Base-by-base conservation (phyloP, 2,329 filamentous ascomycete species). In the Paramyrothecium sp. region DNA sequence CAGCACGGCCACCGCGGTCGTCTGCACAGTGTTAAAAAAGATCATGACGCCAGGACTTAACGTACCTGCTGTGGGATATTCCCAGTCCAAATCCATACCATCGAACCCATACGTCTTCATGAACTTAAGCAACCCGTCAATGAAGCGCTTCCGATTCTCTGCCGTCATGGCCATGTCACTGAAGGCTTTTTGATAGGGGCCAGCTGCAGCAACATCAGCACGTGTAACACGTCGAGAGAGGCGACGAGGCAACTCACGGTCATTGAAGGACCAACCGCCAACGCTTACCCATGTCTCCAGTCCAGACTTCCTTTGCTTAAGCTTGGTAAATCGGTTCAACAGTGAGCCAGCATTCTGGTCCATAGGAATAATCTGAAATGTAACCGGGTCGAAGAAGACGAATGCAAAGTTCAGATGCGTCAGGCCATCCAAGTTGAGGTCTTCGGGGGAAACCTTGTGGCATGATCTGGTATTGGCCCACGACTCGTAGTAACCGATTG, bases 61-160 rank as follows among this genome's bases (percentile, higher is more conserved):
- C 56, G 38, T 17, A 54, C 54, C 46, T 11, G 60, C 56, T 2
- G 54, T 54, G 16, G 68, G 68, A 51, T 74, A 72, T 50, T 75
- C 73, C 78, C 78, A 81, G 59, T 81, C 75, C 19, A 81, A 61
- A 54, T 81, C 77, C 2, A 79, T 66, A 2, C 77, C 77, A 57
- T 77, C 73, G 53, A 81, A 78, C 2, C 67, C 67, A 61, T 78
- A 79, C 7, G 65, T 72, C 2, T 63, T 22, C 63, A 81, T 69
- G 61, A 82, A 81, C 1, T 57, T 54, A 2, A 73, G 56, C 0
- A 80, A 58, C 0, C 67, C 72, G 1, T 64, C 57, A 54, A 76
- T 69, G 60, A 81, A 81, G 0, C 59, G 61, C 0, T 57, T 51
- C n/a, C 70, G 67, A 19, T 69, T 73, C 3, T 58, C 54, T 7